Conservation (phyloP, 495 filamentous ascomycete genomes). For the Tetracladium marchalianum region DNA sequence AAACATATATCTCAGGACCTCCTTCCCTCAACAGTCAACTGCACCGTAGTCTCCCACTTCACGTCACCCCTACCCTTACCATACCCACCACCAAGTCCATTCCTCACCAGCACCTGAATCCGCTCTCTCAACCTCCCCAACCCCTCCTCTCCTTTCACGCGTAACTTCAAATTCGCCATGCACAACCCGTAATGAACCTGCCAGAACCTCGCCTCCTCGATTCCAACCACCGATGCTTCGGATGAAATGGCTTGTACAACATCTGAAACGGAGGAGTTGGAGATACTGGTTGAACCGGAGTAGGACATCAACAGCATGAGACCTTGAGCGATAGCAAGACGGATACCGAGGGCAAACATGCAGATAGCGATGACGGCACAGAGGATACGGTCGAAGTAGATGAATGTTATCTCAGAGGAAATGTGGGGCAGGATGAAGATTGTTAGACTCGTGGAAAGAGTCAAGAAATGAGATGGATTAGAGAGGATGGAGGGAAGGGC, state of each 20-base stretch:
- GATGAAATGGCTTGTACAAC: slow-evolving; percentile 77
- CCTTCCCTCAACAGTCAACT: slow-evolving; percentile 14
- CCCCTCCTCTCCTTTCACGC: slow-evolving; percentile 49
- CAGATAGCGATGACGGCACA: slow-evolving; percentile 67
- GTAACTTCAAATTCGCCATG: slow-evolving; percentile 86
- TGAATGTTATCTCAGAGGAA: slow-evolving; percentile 53
- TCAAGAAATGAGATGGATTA: slow-evolving; percentile 91
- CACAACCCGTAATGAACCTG: slow-evolving; percentile 96
- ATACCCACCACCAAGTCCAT: slow-evolving; percentile 79
- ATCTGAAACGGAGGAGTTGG: slow-evolving; percentile 47
- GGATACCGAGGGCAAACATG: slow-evolving; percentile 79
- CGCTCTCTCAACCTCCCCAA: slow-evolving; percentile 61
- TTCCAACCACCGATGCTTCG: slow-evolving; percentile 60
- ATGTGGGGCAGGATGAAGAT: slow-evolving; percentile 79
- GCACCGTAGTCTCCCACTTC: slow-evolving; percentile 73
- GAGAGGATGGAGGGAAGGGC: slow-evolving; percentile 70
- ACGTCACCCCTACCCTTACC: slow-evolving; percentile 57
- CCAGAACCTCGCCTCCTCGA: slow-evolving; percentile 93
- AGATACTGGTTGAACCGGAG: slow-evolving; percentile 25
- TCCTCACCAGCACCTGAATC: slow-evolving; percentile 69
- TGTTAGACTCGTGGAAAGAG: slow-evolving; percentile 69
- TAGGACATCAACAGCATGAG: slow-evolving; percentile 95
- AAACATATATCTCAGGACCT: not conserved
- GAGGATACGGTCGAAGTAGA: slow-evolving; percentile 73
- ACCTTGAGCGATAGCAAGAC: slow-evolving; percentile 74